Evolutionary conservation across 1,139 yeast species (phyloP).

Genomic region (Blastobotrys aristatus): DNA sequence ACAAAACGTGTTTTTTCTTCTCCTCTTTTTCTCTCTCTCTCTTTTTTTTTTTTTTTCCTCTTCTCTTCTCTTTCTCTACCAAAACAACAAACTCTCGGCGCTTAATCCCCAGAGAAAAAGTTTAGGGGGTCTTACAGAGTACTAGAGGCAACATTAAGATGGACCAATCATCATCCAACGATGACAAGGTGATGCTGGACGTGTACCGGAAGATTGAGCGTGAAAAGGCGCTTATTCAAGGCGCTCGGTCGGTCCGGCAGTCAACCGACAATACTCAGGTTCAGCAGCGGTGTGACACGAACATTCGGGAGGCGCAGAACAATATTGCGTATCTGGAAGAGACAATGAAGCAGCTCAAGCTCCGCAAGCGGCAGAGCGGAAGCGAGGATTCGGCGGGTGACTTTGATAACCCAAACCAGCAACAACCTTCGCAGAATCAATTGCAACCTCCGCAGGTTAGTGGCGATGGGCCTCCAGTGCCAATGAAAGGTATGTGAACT

Average conservation of each 20-base stretch:
- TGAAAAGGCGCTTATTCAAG: constrained; percentile 76
- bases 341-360: constrained; percentile 59
- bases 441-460: neutral
- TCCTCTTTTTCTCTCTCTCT: constrained; percentile 1
- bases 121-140: neutral
- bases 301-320: constrained; percentile 84
- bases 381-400: constrained; percentile 2
- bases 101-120: neutral
- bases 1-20: constrained; percentile 3
- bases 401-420: constrained; percentile 1
- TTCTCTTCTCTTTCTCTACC: neutral
- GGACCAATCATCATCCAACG: constrained; percentile 14
- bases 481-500: constrained; percentile 19
- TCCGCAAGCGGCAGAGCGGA: constrained; percentile 27
- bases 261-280: constrained; percentile 75
- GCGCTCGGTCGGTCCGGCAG: constrained; percentile 74
- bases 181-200: constrained; percentile 44
- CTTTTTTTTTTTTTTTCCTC: constrained; percentile 1
- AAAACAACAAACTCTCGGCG: neutral
- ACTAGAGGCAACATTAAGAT: neutral
- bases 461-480: constrained; percentile 18
- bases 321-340: constrained; percentile 85
- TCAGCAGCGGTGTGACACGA: constrained; percentile 85
- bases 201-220: constrained; percentile 79
- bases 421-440: too few relatives aligned